Evolutionary conservation across 2,329 filamentous ascomycete genomes (phyloP).

Genomic region (Cladosporium sp.): DNA sequence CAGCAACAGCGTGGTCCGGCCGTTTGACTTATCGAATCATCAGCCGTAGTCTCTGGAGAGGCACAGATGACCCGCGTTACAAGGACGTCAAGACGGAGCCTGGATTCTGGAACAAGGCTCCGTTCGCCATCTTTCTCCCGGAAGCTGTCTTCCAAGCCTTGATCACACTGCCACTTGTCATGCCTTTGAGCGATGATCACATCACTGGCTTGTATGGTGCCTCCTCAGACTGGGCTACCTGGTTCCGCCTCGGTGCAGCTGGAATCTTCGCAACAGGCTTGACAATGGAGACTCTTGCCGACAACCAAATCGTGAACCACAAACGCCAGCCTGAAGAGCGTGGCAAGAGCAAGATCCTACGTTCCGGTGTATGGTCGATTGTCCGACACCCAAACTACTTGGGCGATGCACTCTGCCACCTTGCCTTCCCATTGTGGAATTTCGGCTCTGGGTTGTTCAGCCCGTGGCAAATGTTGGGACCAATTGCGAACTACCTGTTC

Average conservation of each 20-base stretch:
- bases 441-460: constrained; percentile 57
- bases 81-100: constrained; percentile 52
- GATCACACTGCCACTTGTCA: constrained; percentile 58
- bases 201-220: constrained; percentile 21
- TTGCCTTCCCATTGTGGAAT: constrained; percentile 60
- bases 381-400: constrained; percentile 65
- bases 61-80: constrained; percentile 59
- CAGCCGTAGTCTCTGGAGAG: constrained; percentile 50
- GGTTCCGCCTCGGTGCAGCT: constrained; percentile 42
- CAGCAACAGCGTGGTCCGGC: constrained; percentile 59
- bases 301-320: constrained; percentile 57
- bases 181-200: constrained; percentile 46
- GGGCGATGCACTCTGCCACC: constrained; percentile 60
- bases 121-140: constrained; percentile 56
- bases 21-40: constrained; percentile 58
- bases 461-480: constrained; percentile 56
- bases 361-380: constrained; percentile 62
- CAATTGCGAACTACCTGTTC: constrained; percentile 60
- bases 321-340: constrained; percentile 42
- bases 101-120: constrained; percentile 59
- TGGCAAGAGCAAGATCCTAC: constrained; percentile 41
- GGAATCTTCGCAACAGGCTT: constrained; percentile 59
- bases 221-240: constrained; percentile 36
- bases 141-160: constrained; percentile 59
- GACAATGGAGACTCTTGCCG: constrained; percentile 57